Percentiles rank a stretch among this genome's conserved stretches.
These are phyloP conservation scores for Marasmius oreades DNA, from an alignment of 1,284 basidiomycete species.

Conservation along the genomic window DNA sequence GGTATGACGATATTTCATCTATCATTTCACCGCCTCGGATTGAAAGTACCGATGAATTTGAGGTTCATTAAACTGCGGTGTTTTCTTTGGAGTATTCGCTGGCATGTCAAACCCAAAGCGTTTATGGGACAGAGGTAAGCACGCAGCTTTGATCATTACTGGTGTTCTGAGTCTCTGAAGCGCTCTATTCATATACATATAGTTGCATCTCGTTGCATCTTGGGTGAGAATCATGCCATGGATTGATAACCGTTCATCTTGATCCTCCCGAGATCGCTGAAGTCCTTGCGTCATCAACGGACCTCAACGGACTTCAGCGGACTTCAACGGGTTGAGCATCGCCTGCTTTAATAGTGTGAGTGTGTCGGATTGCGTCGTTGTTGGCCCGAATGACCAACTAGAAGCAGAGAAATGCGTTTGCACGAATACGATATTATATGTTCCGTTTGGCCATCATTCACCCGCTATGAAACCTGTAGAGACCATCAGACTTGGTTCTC, in stretches of 20 bases:
- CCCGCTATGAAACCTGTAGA: slow-evolving; percentile 50
- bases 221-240: slow-evolving; percentile 56
- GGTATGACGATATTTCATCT: slow-evolving; percentile 47
- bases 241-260: slow-evolving; percentile 58
- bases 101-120: slow-evolving; percentile 45
- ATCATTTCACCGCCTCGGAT: slow-evolving; percentile 32
- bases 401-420: slow-evolving; percentile 24
- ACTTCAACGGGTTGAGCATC: too few species aligned
- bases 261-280: slow-evolving; percentile 30
- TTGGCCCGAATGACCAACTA: slow-evolving; percentile 46
- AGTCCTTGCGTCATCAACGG: slow-evolving; percentile 29
- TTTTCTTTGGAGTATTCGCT: slow-evolving; percentile 62
- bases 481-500: slow-evolving; percentile 37
- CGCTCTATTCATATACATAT: slow-evolving; percentile 49
- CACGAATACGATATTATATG: slow-evolving; percentile 41
- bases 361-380: slow-evolving; percentile 51
- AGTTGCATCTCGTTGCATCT: slow-evolving; percentile 56
- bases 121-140: slow-evolving; percentile 67
- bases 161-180: slow-evolving; percentile 51
- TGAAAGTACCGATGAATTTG: slow-evolving; percentile 32
- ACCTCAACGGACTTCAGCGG: slow-evolving; percentile 31
- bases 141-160: slow-evolving; percentile 55
- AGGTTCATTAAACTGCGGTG: slow-evolving; percentile 50
- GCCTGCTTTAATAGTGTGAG: slow-evolving; percentile 67
- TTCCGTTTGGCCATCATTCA: slow-evolving; percentile 66